Percentiles rank a stretch among this genome's conserved stretches.
Evolutionary conservation across 192 early-diverging fungal genomes (phyloP).

Genomic region (Globomyces pollinis-pini): DNA sequence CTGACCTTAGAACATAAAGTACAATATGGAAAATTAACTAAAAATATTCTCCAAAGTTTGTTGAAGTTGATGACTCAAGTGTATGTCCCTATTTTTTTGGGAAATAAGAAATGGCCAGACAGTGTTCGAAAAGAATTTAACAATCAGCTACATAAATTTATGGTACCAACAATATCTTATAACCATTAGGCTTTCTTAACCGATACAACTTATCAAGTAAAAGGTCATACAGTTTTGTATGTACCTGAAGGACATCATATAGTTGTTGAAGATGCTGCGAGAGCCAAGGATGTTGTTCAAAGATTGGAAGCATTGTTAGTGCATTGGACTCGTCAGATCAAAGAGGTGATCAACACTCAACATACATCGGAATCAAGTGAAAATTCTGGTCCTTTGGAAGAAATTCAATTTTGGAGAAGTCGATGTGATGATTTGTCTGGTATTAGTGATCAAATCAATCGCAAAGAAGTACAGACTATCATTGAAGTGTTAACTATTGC

Average conservation of each 20-base stretch:
- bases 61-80: constrained; percentile 47
- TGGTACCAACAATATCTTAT: constrained; percentile 12
- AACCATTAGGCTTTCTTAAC: constrained; percentile 38
- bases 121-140: constrained; percentile 53
- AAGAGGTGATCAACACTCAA: constrained; percentile 59
- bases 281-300: constrained; percentile 51
- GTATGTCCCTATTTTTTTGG: constrained; percentile 52
- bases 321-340: constrained; percentile 61
- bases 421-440: constrained; percentile 56
- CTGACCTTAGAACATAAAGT: constrained; percentile 39
- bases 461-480: constrained; percentile 46
- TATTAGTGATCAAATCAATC: constrained; percentile 51
- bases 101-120: constrained; percentile 55
- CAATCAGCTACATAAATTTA: constrained; percentile 55
- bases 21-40: constrained; percentile 46
- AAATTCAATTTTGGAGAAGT: constrained; percentile 55
- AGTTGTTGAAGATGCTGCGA: constrained; percentile 17
- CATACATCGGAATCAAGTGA: constrained; percentile 48
- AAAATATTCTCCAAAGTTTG: constrained; percentile 42
- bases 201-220: constrained; percentile 49
- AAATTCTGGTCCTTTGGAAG: constrained; percentile 55
- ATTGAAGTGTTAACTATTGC: constrained; percentile 42
- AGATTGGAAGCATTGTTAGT: constrained; percentile 48
- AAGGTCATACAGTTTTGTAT: constrained; percentile 57
- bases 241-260: constrained; percentile 35